phyloP scores from a whole-genome alignment of 1,139 yeast genomes.

The Hyphopichia buzzinii region DNA sequence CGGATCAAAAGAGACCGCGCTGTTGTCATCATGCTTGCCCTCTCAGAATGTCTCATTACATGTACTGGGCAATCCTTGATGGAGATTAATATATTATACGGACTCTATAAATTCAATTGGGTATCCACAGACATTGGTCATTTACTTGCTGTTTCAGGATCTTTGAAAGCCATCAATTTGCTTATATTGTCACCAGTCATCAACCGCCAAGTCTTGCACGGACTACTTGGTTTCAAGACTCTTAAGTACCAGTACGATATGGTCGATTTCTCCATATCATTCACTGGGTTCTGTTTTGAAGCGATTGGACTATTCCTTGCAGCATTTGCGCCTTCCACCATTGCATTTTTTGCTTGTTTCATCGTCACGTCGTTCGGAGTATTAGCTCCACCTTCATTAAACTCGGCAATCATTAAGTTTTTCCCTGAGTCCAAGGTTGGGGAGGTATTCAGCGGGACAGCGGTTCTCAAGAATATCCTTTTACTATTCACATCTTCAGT shows the following conservation, averaged over 20 bases:
- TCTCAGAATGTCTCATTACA: slow-evolving; percentile 44
- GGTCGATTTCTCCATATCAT: slow-evolving; percentile 46
- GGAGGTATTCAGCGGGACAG: slow-evolving; percentile 39
- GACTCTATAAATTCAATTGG: slow-evolving; percentile 61
- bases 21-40: slow-evolving; percentile 45
- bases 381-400: slow-evolving; percentile 30
- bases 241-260: slow-evolving; percentile 48
- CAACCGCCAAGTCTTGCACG: slow-evolving; percentile 26
- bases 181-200: slow-evolving; percentile 34
- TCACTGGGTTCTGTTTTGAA: slow-evolving; percentile 34
- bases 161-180: slow-evolving; percentile 36
- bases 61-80: slow-evolving; percentile 39
- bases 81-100: slow-evolving; percentile 53
- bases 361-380: slow-evolving; percentile 50
- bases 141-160: slow-evolving; percentile 53
- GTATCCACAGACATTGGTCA: slow-evolving; percentile 57
- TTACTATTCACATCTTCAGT: slow-evolving; percentile 20
- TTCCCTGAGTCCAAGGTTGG: slow-evolving; percentile 40
- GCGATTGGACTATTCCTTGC: slow-evolving; percentile 37
- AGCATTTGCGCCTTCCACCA: slow-evolving; percentile 17
- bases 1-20: slow-evolving; percentile 18
- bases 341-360: slow-evolving; percentile 17
- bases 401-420: slow-evolving; percentile 35
- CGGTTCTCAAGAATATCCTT: slow-evolving; percentile 27
- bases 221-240: slow-evolving; percentile 25